Base-by-base conservation (phyloP, 2,329 filamentous ascomycete genomes). In the Calonectria pteridis region DNA sequence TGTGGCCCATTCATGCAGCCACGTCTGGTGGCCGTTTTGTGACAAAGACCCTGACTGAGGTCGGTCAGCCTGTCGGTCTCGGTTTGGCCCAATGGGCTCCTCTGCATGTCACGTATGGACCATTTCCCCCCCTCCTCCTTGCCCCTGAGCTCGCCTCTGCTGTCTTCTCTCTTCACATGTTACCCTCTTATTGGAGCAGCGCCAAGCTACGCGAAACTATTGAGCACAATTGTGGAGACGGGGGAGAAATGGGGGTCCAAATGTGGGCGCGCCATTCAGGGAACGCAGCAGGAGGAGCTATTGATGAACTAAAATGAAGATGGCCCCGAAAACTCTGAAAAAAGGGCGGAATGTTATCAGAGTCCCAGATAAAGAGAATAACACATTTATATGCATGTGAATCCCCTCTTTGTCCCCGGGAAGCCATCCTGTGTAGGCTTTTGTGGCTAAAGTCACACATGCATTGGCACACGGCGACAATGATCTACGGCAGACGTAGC, bases 141-240 rank as follows among this genome's bases (percentile, higher is more conserved):
- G 33, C 55, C 55, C 55, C 55, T 59, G 55, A 59, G 16, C 23
- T 26, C 23, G 55, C 33, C 29, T 55, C 51, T 37, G 18, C 53
- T 35, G n/a, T 4, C 43, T 14, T 26, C 55, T 33, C 55, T 40
- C 18, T 33, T 43, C 33, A 37, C 33, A 59, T 37, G 29, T 37
- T 26, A 3, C 35, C 9, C 35, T 31, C 55, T 28, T 23, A 37
- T 59, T 59, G 55, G 55, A 59, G 53, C 31, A 59, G 4, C 53
- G 14, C 33, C 3, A 59, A 59, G 55, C 55, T 59, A 59, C 55
- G 55, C 33, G 55, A 59, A n/a, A 37, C 55, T 37, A 59, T 37
- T 40, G 55, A 59, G 55, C 29, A 59, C 55, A 59, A 59, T 20
- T 59, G 55, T 59, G 55, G 55, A 59, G 55, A 37, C 23, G 26